Evolutionary conservation across 305 asterid species (phyloP).

Genomic region (Andrographis paniculata): DNA sequence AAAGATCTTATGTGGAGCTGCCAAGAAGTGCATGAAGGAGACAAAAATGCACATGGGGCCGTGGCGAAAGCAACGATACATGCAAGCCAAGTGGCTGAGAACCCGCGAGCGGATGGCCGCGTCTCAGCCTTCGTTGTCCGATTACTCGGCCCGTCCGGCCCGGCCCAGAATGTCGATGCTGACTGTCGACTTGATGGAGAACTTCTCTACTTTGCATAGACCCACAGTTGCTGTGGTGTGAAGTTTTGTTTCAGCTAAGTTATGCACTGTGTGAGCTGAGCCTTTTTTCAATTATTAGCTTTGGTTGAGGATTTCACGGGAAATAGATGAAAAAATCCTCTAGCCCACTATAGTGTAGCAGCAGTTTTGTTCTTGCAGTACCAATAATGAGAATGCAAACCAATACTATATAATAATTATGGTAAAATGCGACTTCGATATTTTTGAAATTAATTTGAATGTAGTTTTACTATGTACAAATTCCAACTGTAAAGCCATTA

Average conservation of each 20-base stretch:
- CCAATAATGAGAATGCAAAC: too few species aligned
- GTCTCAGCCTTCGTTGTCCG: slow-evolving; percentile 21
- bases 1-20: slow-evolving; percentile 58
- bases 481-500: too few species aligned
- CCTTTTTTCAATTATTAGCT: too few species aligned
- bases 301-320: too few species aligned
- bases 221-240: slow-evolving; percentile 60
- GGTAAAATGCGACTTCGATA: too few species aligned
- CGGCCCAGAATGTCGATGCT: slow-evolving; percentile 60
- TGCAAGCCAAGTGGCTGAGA: slow-evolving; percentile 86
- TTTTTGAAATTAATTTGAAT: too few species aligned
- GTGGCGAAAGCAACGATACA: slow-evolving; percentile 79
- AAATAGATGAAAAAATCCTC: too few species aligned
- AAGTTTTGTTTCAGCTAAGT: background rate
- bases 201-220: slow-evolving; percentile 31
- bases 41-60: slow-evolving; percentile 86
- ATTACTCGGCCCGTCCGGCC: slow-evolving; percentile 26
- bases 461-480: too few species aligned
- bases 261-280: background rate
- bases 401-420: too few species aligned
- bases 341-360: too few species aligned
- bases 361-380: too few species aligned
- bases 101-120: slow-evolving; percentile 30
- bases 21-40: slow-evolving; percentile 85
- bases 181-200: slow-evolving; percentile 53